These are phyloP conservation scores for Trichosporon ovoides DNA, from an alignment of 1,284 basidiomycete species.

Conservation along the genomic window DNA sequence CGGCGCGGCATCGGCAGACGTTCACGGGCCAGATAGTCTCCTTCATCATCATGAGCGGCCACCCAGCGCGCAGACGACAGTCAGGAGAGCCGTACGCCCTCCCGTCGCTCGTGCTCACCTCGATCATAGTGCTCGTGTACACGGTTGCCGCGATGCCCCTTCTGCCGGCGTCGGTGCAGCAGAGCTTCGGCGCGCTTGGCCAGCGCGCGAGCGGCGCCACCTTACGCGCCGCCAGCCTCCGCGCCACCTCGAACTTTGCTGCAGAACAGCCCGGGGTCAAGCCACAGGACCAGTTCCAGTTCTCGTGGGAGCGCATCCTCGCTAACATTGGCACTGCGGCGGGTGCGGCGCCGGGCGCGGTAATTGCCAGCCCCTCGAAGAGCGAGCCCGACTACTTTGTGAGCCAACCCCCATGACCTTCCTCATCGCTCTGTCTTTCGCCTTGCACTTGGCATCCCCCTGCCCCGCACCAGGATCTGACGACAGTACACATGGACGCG, in stretches of 20 bases:
- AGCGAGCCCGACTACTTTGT: slow-evolving; percentile 50
- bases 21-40: too few relatives aligned
- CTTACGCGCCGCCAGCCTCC: not conserved
- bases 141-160: not conserved
- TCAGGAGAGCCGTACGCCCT: not conserved
- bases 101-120: not conserved
- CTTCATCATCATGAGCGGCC: too few relatives aligned
- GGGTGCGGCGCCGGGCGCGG: slow-evolving; percentile 45
- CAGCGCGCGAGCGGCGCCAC: not conserved
- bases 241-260: not conserved
- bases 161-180: not conserved
- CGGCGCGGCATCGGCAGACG: too few relatives aligned
- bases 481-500: slow-evolving; percentile 52
- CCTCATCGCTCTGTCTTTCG: too few relatives aligned
- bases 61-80: too few relatives aligned
- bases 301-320: slow-evolving; percentile 29
- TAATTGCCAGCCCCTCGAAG: slow-evolving; percentile 49
- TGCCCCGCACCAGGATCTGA: not conserved
- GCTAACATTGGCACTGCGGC: slow-evolving; percentile 41
- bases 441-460: too few relatives aligned
- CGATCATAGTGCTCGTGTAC: not conserved
- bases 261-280: too few relatives aligned
- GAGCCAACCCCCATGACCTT: not conserved
- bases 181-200: not conserved
- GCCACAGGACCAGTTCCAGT: slow-evolving; percentile 9